Percentiles rank a stretch among this genome's conserved stretches.
phyloP scores from a whole-genome alignment of 169 alveolate genomes.

The Babesia ovata region DNA sequence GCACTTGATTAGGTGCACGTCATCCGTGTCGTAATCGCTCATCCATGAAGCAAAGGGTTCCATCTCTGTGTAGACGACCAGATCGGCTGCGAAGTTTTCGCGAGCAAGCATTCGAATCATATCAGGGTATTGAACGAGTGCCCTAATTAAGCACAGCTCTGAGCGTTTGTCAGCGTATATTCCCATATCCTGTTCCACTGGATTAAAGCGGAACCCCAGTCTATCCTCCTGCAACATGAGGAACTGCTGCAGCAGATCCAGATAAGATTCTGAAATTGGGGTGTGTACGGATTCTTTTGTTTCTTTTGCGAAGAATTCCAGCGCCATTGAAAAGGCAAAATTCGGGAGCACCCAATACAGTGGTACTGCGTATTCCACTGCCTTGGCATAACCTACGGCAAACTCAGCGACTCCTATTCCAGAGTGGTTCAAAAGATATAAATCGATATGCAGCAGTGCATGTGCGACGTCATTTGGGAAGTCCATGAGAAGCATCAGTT shows the following conservation, averaged over 20 bases:
- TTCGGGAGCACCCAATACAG: conserved; percentile 59
- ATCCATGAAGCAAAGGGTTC: conserved; percentile 44
- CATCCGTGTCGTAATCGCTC: neutral
- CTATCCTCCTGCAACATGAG: conserved; percentile 24
- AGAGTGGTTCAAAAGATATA: conserved; percentile 26
- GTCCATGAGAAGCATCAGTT: conserved; percentile 59
- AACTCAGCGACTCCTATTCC: conserved; percentile 6
- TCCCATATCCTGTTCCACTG: conserved; percentile 18
- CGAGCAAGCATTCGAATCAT: conserved; percentile 24
- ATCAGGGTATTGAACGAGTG: conserved; percentile 49
- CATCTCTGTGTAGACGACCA: conserved; percentile 5
- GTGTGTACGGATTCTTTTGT: neutral
- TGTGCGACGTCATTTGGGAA: conserved; percentile 51
- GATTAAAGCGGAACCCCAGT: conserved; percentile 20
- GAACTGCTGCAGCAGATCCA: conserved; percentile 24
- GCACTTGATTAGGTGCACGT: conserved; percentile 39
- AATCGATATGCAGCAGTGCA: conserved; percentile 60
- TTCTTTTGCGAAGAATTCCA: conserved; percentile 35
- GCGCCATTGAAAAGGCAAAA: conserved; percentile 54
- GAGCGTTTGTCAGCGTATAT: conserved; percentile 21
- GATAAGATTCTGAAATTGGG: conserved; percentile 9
- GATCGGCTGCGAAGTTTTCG: conserved; percentile 14
- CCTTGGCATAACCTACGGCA: conserved; percentile 21
- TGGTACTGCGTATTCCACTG: conserved; percentile 4
- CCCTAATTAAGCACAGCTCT: conserved; percentile 30